Evolutionary conservation across 176 grass and related monocot genomes (phyloP).

Genomic region (Aegilops tauschii): DNA sequence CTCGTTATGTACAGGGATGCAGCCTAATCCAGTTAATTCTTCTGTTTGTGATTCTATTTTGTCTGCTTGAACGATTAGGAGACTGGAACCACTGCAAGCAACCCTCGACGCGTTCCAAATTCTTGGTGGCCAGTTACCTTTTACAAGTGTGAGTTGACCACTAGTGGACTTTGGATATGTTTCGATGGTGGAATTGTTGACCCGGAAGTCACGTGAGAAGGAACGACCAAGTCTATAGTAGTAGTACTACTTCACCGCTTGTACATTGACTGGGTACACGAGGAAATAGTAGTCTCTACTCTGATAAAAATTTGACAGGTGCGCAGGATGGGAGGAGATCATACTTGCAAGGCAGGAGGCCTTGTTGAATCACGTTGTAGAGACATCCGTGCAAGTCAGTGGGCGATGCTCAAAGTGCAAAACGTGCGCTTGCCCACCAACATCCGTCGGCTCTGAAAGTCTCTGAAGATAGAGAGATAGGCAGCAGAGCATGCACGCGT

Average conservation of each 20-base stretch:
- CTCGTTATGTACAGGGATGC: neutral
- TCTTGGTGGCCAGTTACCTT: neutral
- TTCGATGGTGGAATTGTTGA: neutral
- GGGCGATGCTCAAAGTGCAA: neutral
- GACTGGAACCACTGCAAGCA: neutral
- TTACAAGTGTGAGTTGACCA: neutral
- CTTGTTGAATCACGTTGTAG: neutral
- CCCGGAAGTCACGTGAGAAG: neutral
- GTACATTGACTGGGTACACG: neutral
- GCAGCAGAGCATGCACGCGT: neutral
- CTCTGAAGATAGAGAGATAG: neutral
- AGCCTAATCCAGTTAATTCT: slow-evolving; percentile 6
- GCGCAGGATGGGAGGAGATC: neutral
- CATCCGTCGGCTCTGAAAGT: neutral
- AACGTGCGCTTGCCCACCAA: neutral
- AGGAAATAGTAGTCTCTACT: neutral
- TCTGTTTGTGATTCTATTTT: neutral
- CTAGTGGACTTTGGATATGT: neutral
- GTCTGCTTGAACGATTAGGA: neutral
- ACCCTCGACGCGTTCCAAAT: neutral
- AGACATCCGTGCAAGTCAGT: neutral
- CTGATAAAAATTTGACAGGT: neutral
- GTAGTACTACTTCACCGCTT: neutral
- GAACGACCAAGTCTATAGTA: neutral
- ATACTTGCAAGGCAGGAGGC: neutral